These are phyloP conservation scores for Bassia scoparia DNA, from an alignment of 148 eudicot species.

Conservation along the genomic window DNA sequence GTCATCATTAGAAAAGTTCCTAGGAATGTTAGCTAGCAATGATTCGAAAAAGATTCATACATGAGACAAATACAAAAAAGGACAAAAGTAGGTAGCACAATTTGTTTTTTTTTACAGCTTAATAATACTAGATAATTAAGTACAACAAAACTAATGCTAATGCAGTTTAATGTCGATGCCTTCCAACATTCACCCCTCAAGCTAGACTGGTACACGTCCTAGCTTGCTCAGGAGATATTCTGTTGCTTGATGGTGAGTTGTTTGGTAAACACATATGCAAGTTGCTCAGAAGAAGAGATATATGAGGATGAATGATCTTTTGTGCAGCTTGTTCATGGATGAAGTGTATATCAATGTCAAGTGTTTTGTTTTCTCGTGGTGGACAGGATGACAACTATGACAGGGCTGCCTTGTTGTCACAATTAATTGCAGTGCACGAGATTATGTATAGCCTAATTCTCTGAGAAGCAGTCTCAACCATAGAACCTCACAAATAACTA, in stretches of 20 bases:
- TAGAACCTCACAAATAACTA: background rate
- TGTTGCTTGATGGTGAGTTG: background rate
- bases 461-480: background rate
- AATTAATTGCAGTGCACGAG: background rate
- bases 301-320: background rate
- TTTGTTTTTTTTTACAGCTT: too few species aligned
- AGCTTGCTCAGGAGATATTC: too few species aligned
- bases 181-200: too few species aligned
- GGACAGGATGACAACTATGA: background rate
- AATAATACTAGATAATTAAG: too few species aligned
- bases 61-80: too few species aligned
- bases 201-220: too few species aligned
- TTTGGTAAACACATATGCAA: constrained; percentile 14
- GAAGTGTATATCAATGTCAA: background rate
- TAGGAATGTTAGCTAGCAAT: too few species aligned
- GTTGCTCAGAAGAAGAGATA: background rate
- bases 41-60: too few species aligned
- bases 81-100: too few species aligned
- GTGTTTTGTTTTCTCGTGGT: background rate
- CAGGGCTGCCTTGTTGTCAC: background rate
- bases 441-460: background rate
- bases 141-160: too few species aligned
- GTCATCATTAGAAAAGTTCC: too few species aligned
- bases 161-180: too few species aligned
- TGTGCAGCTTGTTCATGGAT: background rate